phyloP scores from a whole-genome alignment of 2,329 filamentous ascomycete genomes.

The Trichoderma oligosporum region DNA sequence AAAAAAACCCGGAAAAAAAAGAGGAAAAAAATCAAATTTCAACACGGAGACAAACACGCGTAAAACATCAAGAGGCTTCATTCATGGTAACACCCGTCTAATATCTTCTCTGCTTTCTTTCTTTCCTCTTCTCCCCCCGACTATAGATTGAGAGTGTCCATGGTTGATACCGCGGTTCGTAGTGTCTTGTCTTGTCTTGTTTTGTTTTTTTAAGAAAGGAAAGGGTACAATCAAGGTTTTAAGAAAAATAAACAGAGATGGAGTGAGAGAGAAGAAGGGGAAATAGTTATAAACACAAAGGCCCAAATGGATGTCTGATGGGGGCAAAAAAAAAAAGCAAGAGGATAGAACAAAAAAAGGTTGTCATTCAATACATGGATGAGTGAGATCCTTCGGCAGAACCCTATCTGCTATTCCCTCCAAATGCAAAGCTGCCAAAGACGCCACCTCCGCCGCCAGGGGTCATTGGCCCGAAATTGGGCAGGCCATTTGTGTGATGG shows the following conservation, averaged over 20 bases:
- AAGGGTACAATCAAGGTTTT: not conserved
- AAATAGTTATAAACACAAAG: constrained; percentile 5
- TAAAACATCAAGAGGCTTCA: not conserved
- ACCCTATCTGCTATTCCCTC: constrained; percentile 36
- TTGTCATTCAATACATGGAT: constrained; percentile 16
- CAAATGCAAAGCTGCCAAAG: constrained; percentile 69
- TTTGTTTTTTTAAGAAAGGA: not conserved
- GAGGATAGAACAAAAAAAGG: not conserved
- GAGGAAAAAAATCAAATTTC: not conserved
- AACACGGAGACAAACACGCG: not conserved
- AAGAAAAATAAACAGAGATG: not conserved
- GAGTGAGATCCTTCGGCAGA: constrained; percentile 20
- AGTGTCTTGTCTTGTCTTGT: not conserved
- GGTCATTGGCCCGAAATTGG: constrained; percentile 67
- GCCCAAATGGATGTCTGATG: not conserved
- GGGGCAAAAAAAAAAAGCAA: not conserved
- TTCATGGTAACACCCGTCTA: not conserved
- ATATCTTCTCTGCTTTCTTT: not conserved
- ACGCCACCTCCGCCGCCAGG: constrained; percentile 71
- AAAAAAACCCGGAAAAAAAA: no score
- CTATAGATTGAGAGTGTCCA: not conserved
- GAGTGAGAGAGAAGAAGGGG: not conserved
- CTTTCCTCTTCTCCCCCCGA: no score
- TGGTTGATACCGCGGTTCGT: not conserved
- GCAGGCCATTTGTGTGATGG: constrained; percentile 55